A percentile compares a stretch with the other conserved stretches of the same genome.
Evolutionary conservation across 768 basidiomycete genomes (phyloP).

Genomic region (Suillus fuscotomentosus): DNA sequence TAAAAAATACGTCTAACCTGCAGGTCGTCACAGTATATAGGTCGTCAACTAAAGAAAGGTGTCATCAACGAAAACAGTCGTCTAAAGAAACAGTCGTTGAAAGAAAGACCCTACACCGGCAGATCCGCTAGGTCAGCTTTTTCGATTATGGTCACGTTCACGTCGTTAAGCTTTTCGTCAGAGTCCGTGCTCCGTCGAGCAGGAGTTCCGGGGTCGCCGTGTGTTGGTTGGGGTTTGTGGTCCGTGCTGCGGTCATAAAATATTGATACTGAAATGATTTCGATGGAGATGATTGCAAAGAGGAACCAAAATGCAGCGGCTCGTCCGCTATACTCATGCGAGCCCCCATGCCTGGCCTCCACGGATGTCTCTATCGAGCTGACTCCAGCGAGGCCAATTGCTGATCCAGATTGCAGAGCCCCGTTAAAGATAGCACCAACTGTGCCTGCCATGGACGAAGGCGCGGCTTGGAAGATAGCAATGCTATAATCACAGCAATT

Average conservation of each 20-base stretch:
- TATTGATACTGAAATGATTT: slow-evolving; percentile 29
- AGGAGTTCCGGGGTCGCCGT: not conserved
- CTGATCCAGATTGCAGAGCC: slow-evolving; percentile 53
- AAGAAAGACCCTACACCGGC: not conserved
- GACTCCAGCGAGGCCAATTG: slow-evolving; percentile 48
- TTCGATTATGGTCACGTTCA: not conserved
- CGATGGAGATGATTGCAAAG: slow-evolving; percentile 32
- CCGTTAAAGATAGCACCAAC: slow-evolving; percentile 57
- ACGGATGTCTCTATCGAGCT: slow-evolving; percentile 48
- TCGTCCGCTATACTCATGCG: slow-evolving; percentile 36
- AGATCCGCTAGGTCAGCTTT: not conserved
- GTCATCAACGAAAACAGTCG: not conserved
- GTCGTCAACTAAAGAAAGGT: not conserved
- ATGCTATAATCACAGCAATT: slow-evolving; percentile 32
- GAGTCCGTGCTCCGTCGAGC: not conserved
- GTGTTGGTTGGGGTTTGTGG: slow-evolving; percentile 2
- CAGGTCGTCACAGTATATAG: not conserved
- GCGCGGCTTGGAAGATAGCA: slow-evolving; percentile 48
- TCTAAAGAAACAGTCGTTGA: not conserved
- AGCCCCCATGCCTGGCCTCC: slow-evolving; percentile 31
- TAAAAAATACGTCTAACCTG: not conserved
- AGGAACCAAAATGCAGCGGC: slow-evolving; percentile 47
- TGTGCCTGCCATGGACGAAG: slow-evolving; percentile 47
- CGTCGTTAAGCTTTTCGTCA: not conserved
- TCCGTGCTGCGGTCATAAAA: slow-evolving; percentile 33